Evolutionary conservation across 768 basidiomycete species (phyloP).

Genomic region (Wakefieldia striispora): DNA sequence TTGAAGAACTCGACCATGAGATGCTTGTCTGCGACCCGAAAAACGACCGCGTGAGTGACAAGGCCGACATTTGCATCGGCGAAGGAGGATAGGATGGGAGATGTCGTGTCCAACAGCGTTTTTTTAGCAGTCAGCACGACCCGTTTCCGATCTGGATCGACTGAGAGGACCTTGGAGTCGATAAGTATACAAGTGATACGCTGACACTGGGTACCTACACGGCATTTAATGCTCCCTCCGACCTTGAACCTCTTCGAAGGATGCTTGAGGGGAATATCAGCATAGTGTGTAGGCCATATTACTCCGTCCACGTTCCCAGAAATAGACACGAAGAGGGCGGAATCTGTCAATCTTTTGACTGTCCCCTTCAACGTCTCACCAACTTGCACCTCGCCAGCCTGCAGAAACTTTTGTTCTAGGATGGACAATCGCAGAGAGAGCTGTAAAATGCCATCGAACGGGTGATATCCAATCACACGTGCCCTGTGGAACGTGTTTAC

Average conservation of each 20-base stretch:
- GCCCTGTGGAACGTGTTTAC: constrained; percentile 76
- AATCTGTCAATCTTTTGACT: constrained; percentile 79
- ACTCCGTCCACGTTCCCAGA: constrained; percentile 89
- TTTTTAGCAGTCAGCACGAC: constrained; percentile 90
- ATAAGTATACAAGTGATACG: neutral
- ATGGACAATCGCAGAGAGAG: constrained; percentile 83
- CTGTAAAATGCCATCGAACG: constrained; percentile 84
- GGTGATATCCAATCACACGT: constrained; percentile 82
- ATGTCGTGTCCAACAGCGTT: constrained; percentile 75
- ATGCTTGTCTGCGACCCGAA: constrained; percentile 76
- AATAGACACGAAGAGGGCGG: constrained; percentile 81
- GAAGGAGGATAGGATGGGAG: constrained; percentile 63
- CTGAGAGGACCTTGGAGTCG: constrained; percentile 65
- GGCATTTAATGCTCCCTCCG: constrained; percentile 79
- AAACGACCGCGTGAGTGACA: constrained; percentile 79
- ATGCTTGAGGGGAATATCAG: constrained; percentile 92
- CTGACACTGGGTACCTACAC: constrained; percentile 48
- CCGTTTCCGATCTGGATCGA: constrained; percentile 78
- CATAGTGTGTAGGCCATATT: constrained; percentile 92
- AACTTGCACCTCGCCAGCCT: constrained; percentile 76
- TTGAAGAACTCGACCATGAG: constrained; percentile 91
- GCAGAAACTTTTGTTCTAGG: constrained; percentile 82
- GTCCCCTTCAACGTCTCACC: constrained; percentile 87
- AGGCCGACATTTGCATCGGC: constrained; percentile 70
- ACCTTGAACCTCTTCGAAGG: constrained; percentile 88